phyloP scores from a whole-genome alignment of 768 basidiomycete species.

The Pisolithus sp. region DNA sequence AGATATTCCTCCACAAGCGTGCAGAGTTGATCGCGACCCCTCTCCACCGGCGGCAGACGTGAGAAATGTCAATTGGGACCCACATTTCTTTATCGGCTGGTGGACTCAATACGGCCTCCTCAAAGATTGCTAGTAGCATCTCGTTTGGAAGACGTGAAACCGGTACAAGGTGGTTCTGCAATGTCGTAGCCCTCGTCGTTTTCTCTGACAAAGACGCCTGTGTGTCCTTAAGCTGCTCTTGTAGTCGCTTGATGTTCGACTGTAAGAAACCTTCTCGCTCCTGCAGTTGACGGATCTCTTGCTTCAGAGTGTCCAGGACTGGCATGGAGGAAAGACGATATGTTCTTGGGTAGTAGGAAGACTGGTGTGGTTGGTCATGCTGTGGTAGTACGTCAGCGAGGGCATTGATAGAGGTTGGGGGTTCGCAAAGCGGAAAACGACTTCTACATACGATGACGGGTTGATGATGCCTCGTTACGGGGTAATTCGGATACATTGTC shows the following conservation, averaged over 20 bases:
- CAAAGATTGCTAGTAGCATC: constrained; percentile 24
- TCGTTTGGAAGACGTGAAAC: constrained; percentile 26
- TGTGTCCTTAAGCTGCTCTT: constrained; percentile 10
- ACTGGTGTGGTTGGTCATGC: background rate
- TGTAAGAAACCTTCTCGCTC: constrained; percentile 12
- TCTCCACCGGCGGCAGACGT: constrained; percentile 29
- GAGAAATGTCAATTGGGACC: constrained; percentile 21
- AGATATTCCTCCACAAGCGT: constrained; percentile 25
- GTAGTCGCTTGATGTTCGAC: constrained; percentile 10
- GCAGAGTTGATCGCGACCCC: constrained; percentile 24
- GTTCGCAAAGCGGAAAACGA: background rate
- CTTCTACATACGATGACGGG: background rate
- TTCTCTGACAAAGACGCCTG: constrained; percentile 11
- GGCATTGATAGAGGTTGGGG: background rate
- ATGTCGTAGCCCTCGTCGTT: constrained; percentile 22
- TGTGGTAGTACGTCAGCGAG: background rate
- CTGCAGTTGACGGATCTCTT: constrained; percentile 13
- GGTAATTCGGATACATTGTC: background rate
- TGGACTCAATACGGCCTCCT: constrained; percentile 24
- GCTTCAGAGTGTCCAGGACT: constrained; percentile 13
- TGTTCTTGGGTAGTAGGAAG: background rate
- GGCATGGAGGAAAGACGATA: constrained; percentile 10
- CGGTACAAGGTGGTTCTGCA: constrained; percentile 25
- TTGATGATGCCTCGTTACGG: background rate
- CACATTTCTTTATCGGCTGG: constrained; percentile 11